phyloP scores from a whole-genome alignment of 495 filamentous ascomycete species.

The Achaetomiella virescens region DNA sequence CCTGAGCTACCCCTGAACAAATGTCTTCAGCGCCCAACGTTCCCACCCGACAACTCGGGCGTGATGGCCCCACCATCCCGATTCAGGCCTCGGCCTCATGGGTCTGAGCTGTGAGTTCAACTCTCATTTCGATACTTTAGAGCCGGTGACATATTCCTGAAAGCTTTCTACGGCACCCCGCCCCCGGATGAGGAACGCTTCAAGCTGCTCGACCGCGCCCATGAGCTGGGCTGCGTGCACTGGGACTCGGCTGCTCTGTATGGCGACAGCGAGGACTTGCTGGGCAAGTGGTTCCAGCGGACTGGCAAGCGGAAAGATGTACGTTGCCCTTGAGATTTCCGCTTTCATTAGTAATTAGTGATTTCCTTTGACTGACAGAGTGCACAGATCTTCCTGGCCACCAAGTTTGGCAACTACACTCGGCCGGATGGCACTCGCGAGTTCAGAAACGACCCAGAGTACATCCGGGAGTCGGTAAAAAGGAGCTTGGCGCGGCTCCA shows the following conservation, averaged over 20 bases:
- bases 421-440: conserved; percentile 13
- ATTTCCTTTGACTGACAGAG: background rate
- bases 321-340: background rate
- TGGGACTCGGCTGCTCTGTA: conserved; percentile 43
- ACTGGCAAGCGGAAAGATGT: conserved; percentile 15
- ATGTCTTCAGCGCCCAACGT: conserved; percentile 7
- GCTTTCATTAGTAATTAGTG: background rate
- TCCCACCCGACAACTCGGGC: conserved; percentile 37
- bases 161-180: conserved; percentile 34
- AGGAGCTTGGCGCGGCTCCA: conserved; percentile 47
- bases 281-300: conserved; percentile 42
- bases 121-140: background rate
- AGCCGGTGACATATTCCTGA: background rate
- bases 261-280: conserved; percentile 39
- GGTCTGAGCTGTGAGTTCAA: conserved; percentile 28
- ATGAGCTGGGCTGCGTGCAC: conserved; percentile 34
- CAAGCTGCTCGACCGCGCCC: conserved; percentile 33
- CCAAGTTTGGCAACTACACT: conserved; percentile 39
- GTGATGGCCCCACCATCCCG: conserved; percentile 47
- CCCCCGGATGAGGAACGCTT: conserved; percentile 34
- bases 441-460: conserved; percentile 36
- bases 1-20: background rate
- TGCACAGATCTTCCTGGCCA: conserved; percentile 45
- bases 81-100: conserved; percentile 50
- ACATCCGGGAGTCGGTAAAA: conserved; percentile 48